Conservation (phyloP, 495 filamentous ascomycete genomes). For the Neurospora tetrasperma region DNA sequence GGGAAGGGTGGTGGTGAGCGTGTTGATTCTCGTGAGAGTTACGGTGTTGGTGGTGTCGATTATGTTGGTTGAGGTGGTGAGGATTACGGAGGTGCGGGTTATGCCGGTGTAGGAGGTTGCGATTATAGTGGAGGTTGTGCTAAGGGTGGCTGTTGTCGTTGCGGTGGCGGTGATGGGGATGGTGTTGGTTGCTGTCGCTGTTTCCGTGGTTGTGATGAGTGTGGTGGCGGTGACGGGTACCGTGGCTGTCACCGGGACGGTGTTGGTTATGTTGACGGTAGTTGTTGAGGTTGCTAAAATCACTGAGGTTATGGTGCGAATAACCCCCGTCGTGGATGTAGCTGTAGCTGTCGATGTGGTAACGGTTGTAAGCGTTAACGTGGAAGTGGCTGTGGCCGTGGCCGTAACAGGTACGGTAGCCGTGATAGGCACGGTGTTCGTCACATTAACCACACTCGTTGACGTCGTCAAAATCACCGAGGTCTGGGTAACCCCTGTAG, state of each 20-base stretch:
- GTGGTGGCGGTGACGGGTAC: background rate
- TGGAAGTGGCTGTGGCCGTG: background rate
- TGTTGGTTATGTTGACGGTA: background rate
- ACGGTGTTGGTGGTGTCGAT: conserved; percentile 6
- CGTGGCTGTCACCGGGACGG: background rate
- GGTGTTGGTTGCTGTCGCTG: conserved; percentile 1
- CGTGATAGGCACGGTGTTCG: background rate
- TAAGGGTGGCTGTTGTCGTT: too few species aligned
- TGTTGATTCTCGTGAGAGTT: conserved; percentile 8
- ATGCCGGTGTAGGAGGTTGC: conserved; percentile 7
- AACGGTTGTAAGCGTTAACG: conserved; percentile 4
- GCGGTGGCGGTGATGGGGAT: conserved; percentile 6
- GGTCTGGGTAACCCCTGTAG: background rate
- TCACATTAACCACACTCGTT: background rate
- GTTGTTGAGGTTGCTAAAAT: background rate
- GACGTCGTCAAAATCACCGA: background rate
- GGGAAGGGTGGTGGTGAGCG: background rate
- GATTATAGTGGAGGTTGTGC: background rate
- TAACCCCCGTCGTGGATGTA: background rate
- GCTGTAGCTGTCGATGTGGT: background rate
- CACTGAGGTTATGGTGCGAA: background rate
- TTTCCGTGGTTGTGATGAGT: background rate
- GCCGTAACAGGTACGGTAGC: conserved; percentile 1
- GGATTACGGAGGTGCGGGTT: background rate
- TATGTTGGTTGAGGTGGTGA: conserved; percentile 5